Evolutionary conservation across 768 basidiomycete species (phyloP).

Genomic region (Strobilomyces echinocephalus): DNA sequence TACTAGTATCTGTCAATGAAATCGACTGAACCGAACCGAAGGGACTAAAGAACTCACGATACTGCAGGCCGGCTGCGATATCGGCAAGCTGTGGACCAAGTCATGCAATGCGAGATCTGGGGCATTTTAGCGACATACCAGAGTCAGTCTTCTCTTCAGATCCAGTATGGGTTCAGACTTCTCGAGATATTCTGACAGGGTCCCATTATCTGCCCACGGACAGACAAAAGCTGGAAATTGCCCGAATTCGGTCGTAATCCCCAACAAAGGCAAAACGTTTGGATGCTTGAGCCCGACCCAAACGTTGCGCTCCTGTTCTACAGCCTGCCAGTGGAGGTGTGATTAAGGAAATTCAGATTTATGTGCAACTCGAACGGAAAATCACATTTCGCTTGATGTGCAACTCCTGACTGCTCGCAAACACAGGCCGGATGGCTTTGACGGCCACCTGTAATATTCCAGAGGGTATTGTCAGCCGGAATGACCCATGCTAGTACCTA

Average conservation of each 20-base stretch:
- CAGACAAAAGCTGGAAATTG: constrained; percentile 29
- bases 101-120: not conserved
- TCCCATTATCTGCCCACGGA: constrained; percentile 33
- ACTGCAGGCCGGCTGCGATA: constrained; percentile 21
- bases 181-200: constrained; percentile 28
- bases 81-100: constrained; percentile 18
- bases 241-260: constrained; percentile 24
- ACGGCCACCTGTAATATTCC: constrained; percentile 21
- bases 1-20: constrained; percentile 12
- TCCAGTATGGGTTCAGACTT: constrained; percentile 6
- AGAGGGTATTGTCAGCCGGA: not conserved
- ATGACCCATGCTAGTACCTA: not conserved
- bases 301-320: constrained; percentile 27
- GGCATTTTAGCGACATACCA: constrained; percentile 9
- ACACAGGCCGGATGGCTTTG: constrained; percentile 19
- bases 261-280: constrained; percentile 31
- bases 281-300: constrained; percentile 27
- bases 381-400: constrained; percentile 17
- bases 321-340: constrained; percentile 11
- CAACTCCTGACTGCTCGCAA: not conserved
- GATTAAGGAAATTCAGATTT: constrained; percentile 2
- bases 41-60: constrained; percentile 9
- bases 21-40: not conserved
- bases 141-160: constrained; percentile 10
- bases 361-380: not conserved